phyloP scores from a whole-genome alignment of 345 rosid genomes.

The Lumnitzera littorea region DNA sequence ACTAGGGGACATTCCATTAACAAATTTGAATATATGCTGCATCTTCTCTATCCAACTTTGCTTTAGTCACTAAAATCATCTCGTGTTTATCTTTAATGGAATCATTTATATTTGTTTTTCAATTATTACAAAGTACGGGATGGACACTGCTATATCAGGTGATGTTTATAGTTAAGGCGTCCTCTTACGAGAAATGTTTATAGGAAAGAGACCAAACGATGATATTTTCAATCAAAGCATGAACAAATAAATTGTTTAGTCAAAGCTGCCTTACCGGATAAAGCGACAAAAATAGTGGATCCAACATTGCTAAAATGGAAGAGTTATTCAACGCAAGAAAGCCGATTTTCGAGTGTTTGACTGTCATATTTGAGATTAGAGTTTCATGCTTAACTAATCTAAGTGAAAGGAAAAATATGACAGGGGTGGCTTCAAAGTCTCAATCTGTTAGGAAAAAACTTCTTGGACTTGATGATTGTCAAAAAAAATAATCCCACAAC shows the following conservation, averaged over 20 bases:
- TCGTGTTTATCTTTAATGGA: background rate
- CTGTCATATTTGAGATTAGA: slow-evolving; percentile 11
- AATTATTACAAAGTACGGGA: slow-evolving; percentile 15
- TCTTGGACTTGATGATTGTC: too few species aligned
- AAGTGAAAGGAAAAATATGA: background rate
- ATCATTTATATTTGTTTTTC: background rate
- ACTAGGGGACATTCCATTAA: slow-evolving; percentile 11
- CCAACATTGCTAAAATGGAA: slow-evolving; percentile 6
- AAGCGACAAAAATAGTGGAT: slow-evolving; percentile 7
- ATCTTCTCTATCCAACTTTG: background rate
- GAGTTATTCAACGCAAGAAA: background rate
- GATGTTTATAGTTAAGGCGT: slow-evolving; percentile 25
- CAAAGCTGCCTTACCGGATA: slow-evolving; percentile 5
- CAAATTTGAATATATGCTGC: too few species aligned
- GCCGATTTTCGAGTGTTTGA: background rate
- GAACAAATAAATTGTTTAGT: slow-evolving; percentile 9
- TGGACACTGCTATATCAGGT: slow-evolving; percentile 10
- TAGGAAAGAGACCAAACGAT: slow-evolving; percentile 7
- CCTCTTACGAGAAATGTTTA: slow-evolving; percentile 19
- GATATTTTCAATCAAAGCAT: slow-evolving; percentile 8
- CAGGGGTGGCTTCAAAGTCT: background rate
- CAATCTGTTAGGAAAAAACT: too few species aligned
- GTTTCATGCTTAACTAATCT: slow-evolving; percentile 13
- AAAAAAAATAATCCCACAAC: too few species aligned
- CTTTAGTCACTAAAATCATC: background rate